phyloP scores from a whole-genome alignment of 1,284 basidiomycete species.

The Fomes fomentarius region DNA sequence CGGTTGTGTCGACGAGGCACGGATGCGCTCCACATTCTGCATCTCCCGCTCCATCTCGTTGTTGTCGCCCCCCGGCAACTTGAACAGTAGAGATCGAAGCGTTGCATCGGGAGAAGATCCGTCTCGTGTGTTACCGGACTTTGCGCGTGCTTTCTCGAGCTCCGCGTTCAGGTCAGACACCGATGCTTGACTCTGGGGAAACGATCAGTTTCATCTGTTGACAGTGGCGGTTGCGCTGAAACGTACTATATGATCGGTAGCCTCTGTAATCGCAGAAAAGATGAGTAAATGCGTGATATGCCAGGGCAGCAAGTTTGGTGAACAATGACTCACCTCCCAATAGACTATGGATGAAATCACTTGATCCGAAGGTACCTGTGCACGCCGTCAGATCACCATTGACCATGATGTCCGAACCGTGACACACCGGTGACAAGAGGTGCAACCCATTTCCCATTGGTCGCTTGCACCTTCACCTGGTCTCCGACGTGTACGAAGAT shows the following conservation, averaged over 20 bases:
- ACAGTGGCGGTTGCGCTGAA: not conserved
- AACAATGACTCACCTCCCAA: slow-evolving; percentile 55
- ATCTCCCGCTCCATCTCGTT: slow-evolving; percentile 74
- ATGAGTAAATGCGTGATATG: too few relatives aligned
- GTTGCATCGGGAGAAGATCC: slow-evolving; percentile 42
- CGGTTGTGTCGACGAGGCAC: slow-evolving; percentile 51
- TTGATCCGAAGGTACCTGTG: slow-evolving; percentile 80
- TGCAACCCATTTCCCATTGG: slow-evolving; percentile 75
- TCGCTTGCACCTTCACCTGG: slow-evolving; percentile 76
- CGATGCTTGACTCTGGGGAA: slow-evolving; percentile 55
- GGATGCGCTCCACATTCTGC: slow-evolving; percentile 73
- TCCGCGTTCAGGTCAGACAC: slow-evolving; percentile 88
- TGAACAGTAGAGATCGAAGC: slow-evolving; percentile 58
- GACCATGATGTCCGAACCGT: not conserved
- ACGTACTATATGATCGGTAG: slow-evolving; percentile 71
- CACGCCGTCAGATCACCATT: not conserved
- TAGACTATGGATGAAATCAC: slow-evolving; percentile 83
- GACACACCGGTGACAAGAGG: slow-evolving; percentile 83
- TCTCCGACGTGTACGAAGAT: slow-evolving; percentile 94
- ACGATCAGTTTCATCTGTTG: not conserved
- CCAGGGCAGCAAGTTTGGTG: not conserved
- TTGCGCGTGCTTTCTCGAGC: slow-evolving; percentile 69
- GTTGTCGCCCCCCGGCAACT: slow-evolving; percentile 63
- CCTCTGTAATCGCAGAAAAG: slow-evolving; percentile 59
- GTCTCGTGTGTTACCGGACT: slow-evolving; percentile 44